These are phyloP conservation scores for Verticillium tricorpus DNA, from an alignment of 2,329 filamentous ascomycete genomes.

Conservation along the genomic window DNA sequence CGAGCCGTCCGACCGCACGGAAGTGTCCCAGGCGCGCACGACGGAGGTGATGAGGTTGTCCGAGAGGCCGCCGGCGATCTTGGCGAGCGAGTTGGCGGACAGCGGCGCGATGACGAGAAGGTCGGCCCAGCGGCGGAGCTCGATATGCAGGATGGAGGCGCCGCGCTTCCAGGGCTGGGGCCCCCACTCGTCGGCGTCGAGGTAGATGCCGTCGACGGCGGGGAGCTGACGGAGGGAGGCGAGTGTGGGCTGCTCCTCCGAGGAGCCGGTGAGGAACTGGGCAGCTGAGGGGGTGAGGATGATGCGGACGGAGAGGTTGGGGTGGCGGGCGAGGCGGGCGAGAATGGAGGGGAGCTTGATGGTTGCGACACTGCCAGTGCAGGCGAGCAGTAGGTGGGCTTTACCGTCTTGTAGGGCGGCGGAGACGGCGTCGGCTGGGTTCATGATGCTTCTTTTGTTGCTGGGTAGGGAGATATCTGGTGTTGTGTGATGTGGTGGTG, in stretches of 20 bases:
- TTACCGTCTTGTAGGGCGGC: constrained; percentile 10
- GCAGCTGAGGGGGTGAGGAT: constrained; percentile 71
- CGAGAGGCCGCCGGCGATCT: constrained; percentile 71
- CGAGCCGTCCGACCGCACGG: constrained; percentile 50
- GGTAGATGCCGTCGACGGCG: constrained; percentile 76
- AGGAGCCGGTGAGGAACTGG: constrained; percentile 73
- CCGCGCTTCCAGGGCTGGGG: constrained; percentile 70
- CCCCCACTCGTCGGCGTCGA: constrained; percentile 82
- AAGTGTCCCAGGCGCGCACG: constrained; percentile 82
- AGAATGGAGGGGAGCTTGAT: constrained; percentile 76
- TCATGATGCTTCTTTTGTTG: constrained; percentile 4
- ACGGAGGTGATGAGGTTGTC: constrained; percentile 73
- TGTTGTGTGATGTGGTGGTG: not conserved
- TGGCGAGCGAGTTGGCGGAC: constrained; percentile 81
- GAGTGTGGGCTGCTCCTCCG: constrained; percentile 69
- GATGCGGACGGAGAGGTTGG: constrained; percentile 73
- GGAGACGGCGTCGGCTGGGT: constrained; percentile 11
- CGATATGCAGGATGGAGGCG: constrained; percentile 83
- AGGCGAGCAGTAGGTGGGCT: constrained; percentile 5
- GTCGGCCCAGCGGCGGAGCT: constrained; percentile 74
- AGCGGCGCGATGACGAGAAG: constrained; percentile 76
- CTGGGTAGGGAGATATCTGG: not conserved
- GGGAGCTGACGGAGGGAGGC: constrained; percentile 53
- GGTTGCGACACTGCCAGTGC: constrained; percentile 47
- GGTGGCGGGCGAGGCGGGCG: constrained; percentile 44